A percentile compares a stretch with the other conserved stretches of the same genome.
phyloP scores from a whole-genome alignment of 2,329 filamentous ascomycete genomes.

The Fusarium tjaetaba region DNA sequence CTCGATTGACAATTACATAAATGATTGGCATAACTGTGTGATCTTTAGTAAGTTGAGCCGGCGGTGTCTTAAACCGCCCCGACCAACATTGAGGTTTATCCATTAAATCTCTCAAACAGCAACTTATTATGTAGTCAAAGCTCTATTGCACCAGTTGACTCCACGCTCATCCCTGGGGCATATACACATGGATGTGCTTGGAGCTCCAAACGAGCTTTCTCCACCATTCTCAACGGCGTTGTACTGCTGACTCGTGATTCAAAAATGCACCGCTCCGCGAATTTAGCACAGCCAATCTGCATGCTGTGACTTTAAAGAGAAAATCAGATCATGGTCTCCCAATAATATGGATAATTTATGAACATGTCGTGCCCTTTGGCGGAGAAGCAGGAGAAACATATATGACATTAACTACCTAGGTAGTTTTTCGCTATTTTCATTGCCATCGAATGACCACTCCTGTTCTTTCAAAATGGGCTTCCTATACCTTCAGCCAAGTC shows the following conservation, averaged over 20 bases:
- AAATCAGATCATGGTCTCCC: slow-evolving; percentile 31
- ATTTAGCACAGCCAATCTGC: neutral
- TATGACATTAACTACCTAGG: neutral
- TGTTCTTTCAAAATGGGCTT: neutral
- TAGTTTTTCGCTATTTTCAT: neutral
- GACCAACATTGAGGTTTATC: neutral
- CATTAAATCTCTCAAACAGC: slow-evolving; percentile 15
- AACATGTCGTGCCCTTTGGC: neutral
- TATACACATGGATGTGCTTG: slow-evolving; percentile 15
- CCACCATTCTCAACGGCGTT: slow-evolving; percentile 26
- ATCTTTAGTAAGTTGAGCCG: neutral
- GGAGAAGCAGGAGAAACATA: slow-evolving; percentile 1
- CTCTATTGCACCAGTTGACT: slow-evolving; percentile 11
- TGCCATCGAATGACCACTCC: slow-evolving; percentile 9
- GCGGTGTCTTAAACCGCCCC: neutral
- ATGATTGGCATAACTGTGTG: slow-evolving; percentile 10
- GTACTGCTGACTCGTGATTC: slow-evolving; percentile 26
- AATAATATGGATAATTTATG: neutral
- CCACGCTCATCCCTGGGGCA: slow-evolving; percentile 29
- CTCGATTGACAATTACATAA: slow-evolving; percentile 26
- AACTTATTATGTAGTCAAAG: neutral
- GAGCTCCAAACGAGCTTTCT: slow-evolving; percentile 26
- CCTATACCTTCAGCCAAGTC: neutral
- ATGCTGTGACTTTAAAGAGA: neutral
- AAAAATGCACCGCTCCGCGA: slow-evolving; percentile 26